These are phyloP conservation scores for Diutina mesorugosa DNA, from an alignment of 1,139 yeast genomes.

Conservation along the genomic window DNA sequence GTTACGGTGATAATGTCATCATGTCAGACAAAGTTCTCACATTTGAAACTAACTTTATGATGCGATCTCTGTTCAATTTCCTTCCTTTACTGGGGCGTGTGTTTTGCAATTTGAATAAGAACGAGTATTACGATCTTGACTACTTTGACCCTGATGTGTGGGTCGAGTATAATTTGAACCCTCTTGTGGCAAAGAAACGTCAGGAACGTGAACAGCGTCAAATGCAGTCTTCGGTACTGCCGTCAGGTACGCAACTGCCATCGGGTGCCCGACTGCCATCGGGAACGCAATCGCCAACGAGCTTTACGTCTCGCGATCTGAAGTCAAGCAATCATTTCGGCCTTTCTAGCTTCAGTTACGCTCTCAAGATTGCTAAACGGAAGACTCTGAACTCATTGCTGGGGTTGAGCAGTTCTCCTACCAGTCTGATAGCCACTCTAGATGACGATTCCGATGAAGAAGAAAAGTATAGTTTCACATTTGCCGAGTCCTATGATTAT, in stretches of 20 bases:
- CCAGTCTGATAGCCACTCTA: background rate
- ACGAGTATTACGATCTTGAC: constrained; percentile 53
- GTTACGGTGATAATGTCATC: constrained; percentile 71
- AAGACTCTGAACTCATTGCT: constrained; percentile 1
- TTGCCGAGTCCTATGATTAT: constrained; percentile 53
- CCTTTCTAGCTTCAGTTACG: background rate
- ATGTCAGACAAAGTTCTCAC: constrained; percentile 65
- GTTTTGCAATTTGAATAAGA: constrained; percentile 48
- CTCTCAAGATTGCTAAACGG: background rate
- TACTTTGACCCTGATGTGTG: constrained; percentile 71
- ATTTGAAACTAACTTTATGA: constrained; percentile 72
- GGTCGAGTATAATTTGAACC: constrained; percentile 66
- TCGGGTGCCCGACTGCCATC: background rate
- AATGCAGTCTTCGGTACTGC: background rate
- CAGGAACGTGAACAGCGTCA: constrained; percentile 5
- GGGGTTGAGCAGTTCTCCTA: background rate
- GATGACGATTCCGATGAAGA: constrained; percentile 2
- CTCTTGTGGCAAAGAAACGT: constrained; percentile 40
- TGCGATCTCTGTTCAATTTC: constrained; percentile 75
- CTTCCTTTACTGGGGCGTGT: constrained; percentile 65
- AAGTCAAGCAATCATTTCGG: background rate
- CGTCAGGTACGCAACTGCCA: background rate
- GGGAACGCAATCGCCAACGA: background rate
- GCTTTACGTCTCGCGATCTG: background rate
- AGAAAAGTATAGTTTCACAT: constrained; percentile 14